phyloP scores from a whole-genome alignment of 129 eudicot species.

The Rutidosis leptorrhynchoides region DNA sequence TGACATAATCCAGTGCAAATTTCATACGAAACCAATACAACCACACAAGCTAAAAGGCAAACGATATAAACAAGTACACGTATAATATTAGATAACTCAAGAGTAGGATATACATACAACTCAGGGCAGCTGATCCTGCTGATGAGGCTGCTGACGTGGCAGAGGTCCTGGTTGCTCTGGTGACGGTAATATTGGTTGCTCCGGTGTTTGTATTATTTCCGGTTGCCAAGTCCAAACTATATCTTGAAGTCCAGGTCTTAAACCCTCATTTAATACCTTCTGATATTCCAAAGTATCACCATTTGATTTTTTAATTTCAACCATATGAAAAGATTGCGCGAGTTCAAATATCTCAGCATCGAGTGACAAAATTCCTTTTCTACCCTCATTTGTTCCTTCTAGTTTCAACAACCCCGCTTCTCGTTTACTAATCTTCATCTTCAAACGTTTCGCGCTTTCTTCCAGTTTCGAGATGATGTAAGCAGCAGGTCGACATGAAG shows the following conservation, averaged over 20 bases:
- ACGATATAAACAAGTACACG: slow-evolving; percentile 11
- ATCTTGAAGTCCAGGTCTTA: slow-evolving; percentile 67
- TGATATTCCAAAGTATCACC: slow-evolving; percentile 76
- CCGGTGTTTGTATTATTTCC: slow-evolving; percentile 31
- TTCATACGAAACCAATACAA: slow-evolving; percentile 18
- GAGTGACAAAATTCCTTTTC: slow-evolving; percentile 61
- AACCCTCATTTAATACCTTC: slow-evolving; percentile 45
- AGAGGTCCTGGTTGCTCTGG: slow-evolving; percentile 11
- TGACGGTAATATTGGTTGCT: slow-evolving; percentile 14
- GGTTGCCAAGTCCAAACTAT: slow-evolving; percentile 87
- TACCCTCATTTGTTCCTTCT: slow-evolving; percentile 62
- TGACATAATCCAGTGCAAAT: slow-evolving; percentile 14
- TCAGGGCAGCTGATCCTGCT: slow-evolving; percentile 43
- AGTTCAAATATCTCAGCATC: slow-evolving; percentile 85
- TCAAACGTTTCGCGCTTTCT: slow-evolving; percentile 55
- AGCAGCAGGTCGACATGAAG: slow-evolving; percentile 51
- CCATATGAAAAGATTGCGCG: slow-evolving; percentile 51
- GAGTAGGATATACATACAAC: slow-evolving; percentile 9
- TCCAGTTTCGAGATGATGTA: slow-evolving; percentile 58
- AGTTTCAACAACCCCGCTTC: slow-evolving; percentile 68
- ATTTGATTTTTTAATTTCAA: slow-evolving; percentile 60
- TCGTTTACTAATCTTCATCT: slow-evolving; percentile 48
- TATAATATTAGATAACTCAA: slow-evolving; percentile 27
- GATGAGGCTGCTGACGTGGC: no score
- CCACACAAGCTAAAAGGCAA: slow-evolving; percentile 16